phyloP scores from a whole-genome alignment of 1,139 yeast genomes.

The Yamadazyma taylorii region DNA sequence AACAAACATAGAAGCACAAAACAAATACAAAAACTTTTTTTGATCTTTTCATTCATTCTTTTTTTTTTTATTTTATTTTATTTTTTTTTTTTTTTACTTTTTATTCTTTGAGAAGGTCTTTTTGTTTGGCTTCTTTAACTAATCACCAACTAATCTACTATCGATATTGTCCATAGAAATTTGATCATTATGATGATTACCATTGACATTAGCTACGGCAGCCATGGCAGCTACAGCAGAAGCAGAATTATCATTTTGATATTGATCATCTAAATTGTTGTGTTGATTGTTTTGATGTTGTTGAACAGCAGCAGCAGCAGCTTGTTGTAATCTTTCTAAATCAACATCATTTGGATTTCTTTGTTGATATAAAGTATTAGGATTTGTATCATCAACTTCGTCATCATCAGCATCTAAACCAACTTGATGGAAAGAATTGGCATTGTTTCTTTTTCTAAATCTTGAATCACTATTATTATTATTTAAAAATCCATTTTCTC shows the following conservation, averaged over 20 bases:
- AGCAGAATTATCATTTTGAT: slow-evolving; percentile 28
- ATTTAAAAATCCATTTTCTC: slow-evolving; percentile 32
- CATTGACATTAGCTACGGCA: slow-evolving; percentile 35
- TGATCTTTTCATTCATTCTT: too few relatives aligned
- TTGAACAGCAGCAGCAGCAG: slow-evolving; percentile 40
- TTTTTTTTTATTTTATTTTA: too few relatives aligned
- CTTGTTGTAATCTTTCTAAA: slow-evolving; percentile 17
- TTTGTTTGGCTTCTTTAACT: too few relatives aligned
- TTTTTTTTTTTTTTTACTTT: too few relatives aligned
- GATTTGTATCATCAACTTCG: slow-evolving; percentile 25
- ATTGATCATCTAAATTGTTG: slow-evolving; percentile 24
- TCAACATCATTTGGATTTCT: slow-evolving; percentile 16
- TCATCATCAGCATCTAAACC: slow-evolving; percentile 33
- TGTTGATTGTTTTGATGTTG: slow-evolving; percentile 23
- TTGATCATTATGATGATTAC: slow-evolving; percentile 31
- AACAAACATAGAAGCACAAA: too few relatives aligned
- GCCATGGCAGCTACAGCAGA: slow-evolving; percentile 47
- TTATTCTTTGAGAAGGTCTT: too few relatives aligned
- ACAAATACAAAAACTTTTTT: too few relatives aligned
- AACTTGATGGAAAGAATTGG: slow-evolving; percentile 34
- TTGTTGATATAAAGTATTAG: slow-evolving; percentile 12
- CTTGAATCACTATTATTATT: slow-evolving; percentile 14
- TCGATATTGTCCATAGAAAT: slow-evolving; percentile 51
- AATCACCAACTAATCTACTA: slow-evolving; percentile 48
- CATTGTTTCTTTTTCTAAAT: slow-evolving; percentile 22